A percentile compares a stretch with the other conserved stretches of the same genome.
These are phyloP conservation scores for Exophiala bonariae DNA, from an alignment of 2,329 filamentous ascomycete genomes.

Conservation along the genomic window DNA sequence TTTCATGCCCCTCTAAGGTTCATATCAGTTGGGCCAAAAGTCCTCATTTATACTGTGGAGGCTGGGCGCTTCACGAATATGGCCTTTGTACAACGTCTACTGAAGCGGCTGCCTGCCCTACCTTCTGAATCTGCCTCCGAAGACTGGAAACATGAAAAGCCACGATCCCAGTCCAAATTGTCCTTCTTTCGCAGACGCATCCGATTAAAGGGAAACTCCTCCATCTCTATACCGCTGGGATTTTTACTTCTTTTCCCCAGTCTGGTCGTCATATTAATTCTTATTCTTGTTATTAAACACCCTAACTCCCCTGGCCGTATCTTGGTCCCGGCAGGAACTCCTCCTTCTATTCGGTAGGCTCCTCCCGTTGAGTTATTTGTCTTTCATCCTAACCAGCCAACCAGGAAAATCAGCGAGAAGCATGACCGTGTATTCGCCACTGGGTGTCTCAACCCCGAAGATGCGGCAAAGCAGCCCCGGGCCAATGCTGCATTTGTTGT, in stretches of 20 bases:
- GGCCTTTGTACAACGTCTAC: slow-evolving; percentile 55
- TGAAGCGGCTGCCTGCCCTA: slow-evolving; percentile 52
- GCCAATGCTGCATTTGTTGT: slow-evolving; percentile 97
- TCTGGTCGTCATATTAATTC: slow-evolving; percentile 85
- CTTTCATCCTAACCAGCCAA: slow-evolving; percentile 5
- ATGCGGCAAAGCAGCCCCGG: slow-evolving; percentile 73
- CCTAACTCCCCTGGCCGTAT: slow-evolving; percentile 79
- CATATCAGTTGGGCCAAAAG: slow-evolving; percentile 13
- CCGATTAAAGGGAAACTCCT: slow-evolving; percentile 86
- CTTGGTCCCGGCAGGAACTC: slow-evolving; percentile 82
- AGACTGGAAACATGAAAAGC: slow-evolving; percentile 47
- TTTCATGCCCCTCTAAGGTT: slow-evolving; percentile 19
- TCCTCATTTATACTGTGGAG: slow-evolving; percentile 11
- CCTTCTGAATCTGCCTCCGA: slow-evolving; percentile 46
- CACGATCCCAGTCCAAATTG: slow-evolving; percentile 52
- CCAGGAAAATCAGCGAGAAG: slow-evolving; percentile 92
- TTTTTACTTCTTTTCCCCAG: slow-evolving; percentile 90
- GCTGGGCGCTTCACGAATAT: slow-evolving; percentile 33
- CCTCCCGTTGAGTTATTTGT: slow-evolving; percentile 6
- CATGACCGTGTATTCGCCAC: slow-evolving; percentile 95
- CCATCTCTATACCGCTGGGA: slow-evolving; percentile 86
- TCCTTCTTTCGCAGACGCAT: slow-evolving; percentile 85
- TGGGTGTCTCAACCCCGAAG: slow-evolving; percentile 74
- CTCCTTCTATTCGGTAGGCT: slow-evolving; percentile 82
- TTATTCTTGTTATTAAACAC: slow-evolving; percentile 85